Evolutionary conservation across 2,329 filamentous ascomycete species (phyloP), one percentile per base, ranked within the genome.

Genomic region (Tolypocladium cylindrosporum): DNA sequence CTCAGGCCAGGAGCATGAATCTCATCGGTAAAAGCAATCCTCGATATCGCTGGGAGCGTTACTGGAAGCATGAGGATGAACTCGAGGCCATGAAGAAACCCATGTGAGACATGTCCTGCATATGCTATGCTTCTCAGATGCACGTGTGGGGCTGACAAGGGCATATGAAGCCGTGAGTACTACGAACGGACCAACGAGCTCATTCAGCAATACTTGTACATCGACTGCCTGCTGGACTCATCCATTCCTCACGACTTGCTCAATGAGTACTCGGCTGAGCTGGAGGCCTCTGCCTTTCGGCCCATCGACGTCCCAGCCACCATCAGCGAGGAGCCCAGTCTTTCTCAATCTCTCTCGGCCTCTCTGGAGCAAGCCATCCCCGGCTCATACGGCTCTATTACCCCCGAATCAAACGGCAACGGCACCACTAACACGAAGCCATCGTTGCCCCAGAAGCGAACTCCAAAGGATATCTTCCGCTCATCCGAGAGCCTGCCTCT

Each of bases 131-230:
- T 48, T 40, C 31, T 37, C 54, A 52, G 21, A 54, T 59, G 40
- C 61, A 10, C 10, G 19, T 11, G 19, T 8, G 48, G 34, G 56
- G 59, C 56, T 58, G 54, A 58, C 55, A 51, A 34, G 37, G 14
- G 16, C 14, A 1, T n/a, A n/a, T 21, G 9, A 62, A 87, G 84
- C 60, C 88, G 91, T 53, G 69, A 87, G 67, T 97, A 96, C 75
- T 96, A 97, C 68, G 87, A 95, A 76, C 85, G 90, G 50, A 93
- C 87, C 68, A 97, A 97, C 74, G 86, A 87, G 64, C 79, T 97
- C 50, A 85, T 97, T 59, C 89, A 94, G 71, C 89, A 96, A 70
- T 97, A 97, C 71, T 79, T 95, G 62, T 97, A 95, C 71, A 96
- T 97, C 65, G 93, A 97, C 73, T 84, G 88, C 56, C 78, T 97